A percentile compares a stretch with the other conserved stretches of the same genome.
phyloP scores from a whole-genome alignment of 306 rosid species.

The Arachis stenosperma region DNA sequence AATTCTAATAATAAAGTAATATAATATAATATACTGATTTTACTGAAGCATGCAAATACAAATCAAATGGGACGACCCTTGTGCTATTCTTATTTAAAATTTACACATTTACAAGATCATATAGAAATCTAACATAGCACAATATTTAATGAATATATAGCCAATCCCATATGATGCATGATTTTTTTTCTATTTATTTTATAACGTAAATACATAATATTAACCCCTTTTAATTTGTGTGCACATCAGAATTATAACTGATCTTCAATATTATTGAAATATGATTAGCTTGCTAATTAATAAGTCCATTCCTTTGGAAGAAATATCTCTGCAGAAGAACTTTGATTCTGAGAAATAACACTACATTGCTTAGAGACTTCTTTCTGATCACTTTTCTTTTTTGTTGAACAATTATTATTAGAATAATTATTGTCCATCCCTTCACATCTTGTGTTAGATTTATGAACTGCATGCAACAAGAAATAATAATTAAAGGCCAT shows the following conservation, averaged over 20 bases:
- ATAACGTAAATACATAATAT: neutral
- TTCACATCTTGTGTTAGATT: slow-evolving; percentile 33
- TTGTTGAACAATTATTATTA: slow-evolving; percentile 10
- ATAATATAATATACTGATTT: too few species aligned
- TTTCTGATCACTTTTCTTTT: slow-evolving; percentile 41
- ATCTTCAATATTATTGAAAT: neutral
- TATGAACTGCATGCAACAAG: slow-evolving; percentile 42
- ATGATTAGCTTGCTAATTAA: slow-evolving; percentile 48
- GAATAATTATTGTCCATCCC: neutral
- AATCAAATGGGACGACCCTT: neutral
- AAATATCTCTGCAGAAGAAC: slow-evolving; percentile 53
- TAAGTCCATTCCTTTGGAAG: slow-evolving; percentile 92
- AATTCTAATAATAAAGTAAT: too few species aligned
- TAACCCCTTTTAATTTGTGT: neutral
- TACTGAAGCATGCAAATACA: slow-evolving; percentile 5
- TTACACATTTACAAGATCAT: neutral
- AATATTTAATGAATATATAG: neutral
- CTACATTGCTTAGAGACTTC: slow-evolving; percentile 44
- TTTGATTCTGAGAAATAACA: slow-evolving; percentile 50
- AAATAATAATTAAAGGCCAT: slow-evolving; percentile 6
- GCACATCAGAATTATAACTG: neutral
- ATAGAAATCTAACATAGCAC: slow-evolving; percentile 12
- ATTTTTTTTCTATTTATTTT: slow-evolving; percentile 13
- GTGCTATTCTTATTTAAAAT: slow-evolving; percentile 8
- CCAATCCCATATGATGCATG: neutral